Percentiles rank a stretch among this genome's conserved stretches.
These are phyloP conservation scores for Nigrospora osmanthi DNA, from an alignment of 2,329 filamentous ascomycete genomes.

Conservation along the genomic window DNA sequence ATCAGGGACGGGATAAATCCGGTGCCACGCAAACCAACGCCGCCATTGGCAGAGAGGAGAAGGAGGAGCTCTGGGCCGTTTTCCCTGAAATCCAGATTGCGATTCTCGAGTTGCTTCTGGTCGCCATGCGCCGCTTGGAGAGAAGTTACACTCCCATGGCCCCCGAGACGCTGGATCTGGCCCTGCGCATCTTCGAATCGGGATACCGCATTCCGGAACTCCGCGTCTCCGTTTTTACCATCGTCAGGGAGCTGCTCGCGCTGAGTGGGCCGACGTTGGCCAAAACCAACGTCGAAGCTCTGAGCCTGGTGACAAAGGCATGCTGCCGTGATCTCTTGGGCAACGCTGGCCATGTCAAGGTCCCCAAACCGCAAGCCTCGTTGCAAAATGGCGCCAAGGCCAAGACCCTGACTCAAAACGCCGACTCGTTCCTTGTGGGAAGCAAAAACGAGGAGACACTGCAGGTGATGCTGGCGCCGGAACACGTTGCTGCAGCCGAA, in stretches of 20 bases:
- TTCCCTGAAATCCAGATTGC: conserved; percentile 70
- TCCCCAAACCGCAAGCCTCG: conserved; percentile 20
- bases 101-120: conserved; percentile 53
- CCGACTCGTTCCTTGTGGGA: conserved; percentile 60
- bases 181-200: conserved; percentile 61
- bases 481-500: conserved; percentile 49
- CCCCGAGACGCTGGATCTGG: conserved; percentile 61
- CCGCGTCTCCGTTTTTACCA: conserved; percentile 52
- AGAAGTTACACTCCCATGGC: conserved; percentile 50
- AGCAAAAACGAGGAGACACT: conserved; percentile 23
- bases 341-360: conserved; percentile 39
- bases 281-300: conserved; percentile 55
- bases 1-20: conserved; percentile 31
- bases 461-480: conserved; percentile 26
- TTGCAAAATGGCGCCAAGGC: conserved; percentile 30
- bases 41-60: conserved; percentile 71
- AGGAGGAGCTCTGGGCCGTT: conserved; percentile 66
- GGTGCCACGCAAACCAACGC: conserved; percentile 57
- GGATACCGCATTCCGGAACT: conserved; percentile 43
- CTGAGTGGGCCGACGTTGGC: conserved; percentile 58
- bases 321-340: conserved; percentile 70
- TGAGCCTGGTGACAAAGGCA: conserved; percentile 53
- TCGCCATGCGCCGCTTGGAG: conserved; percentile 50
- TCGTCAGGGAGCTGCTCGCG: conserved; percentile 49
- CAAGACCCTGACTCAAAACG: conserved; percentile 48